Evolutionary conservation across 2,329 filamentous ascomycete species (phyloP).

Genomic region (Cryphonectria parasitica): DNA sequence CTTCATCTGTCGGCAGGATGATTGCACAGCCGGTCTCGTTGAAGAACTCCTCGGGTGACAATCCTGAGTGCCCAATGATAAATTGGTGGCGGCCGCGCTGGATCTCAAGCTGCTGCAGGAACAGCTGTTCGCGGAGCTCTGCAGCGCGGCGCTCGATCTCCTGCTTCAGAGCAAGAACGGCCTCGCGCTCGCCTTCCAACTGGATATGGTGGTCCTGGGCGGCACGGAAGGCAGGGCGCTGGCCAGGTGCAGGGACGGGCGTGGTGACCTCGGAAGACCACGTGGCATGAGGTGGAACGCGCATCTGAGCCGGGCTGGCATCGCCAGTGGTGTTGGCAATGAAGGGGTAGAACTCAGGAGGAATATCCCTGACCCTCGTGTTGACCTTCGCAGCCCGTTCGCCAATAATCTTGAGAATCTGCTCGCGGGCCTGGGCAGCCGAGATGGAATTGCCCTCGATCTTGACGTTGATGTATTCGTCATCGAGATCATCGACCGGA

Average conservation of each 20-base stretch:
- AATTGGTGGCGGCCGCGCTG: conserved; percentile 91
- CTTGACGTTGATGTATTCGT: conserved; percentile 82
- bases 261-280: conserved; percentile 74
- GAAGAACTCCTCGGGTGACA: conserved; percentile 84
- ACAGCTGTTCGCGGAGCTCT: conserved; percentile 75
- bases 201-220: conserved; percentile 80
- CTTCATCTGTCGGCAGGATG: conserved; percentile 75
- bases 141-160: conserved; percentile 80
- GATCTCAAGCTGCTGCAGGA: conserved; percentile 78
- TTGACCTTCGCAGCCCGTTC: conserved; percentile 83
- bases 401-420: conserved; percentile 85
- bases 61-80: conserved; percentile 83
- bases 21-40: conserved; percentile 89
- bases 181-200: conserved; percentile 81
- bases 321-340: conserved; percentile 81
- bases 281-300: conserved; percentile 80
- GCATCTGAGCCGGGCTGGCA: conserved; percentile 75
- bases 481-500: conserved; percentile 70
- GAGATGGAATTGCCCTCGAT: conserved; percentile 92
- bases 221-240: conserved; percentile 71
- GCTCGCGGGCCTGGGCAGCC: conserved; percentile 78
- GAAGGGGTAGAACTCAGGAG: conserved; percentile 94
- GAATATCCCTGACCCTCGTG: conserved; percentile 80
- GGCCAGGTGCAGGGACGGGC: conserved; percentile 61
- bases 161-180: conserved; percentile 77